phyloP scores from a whole-genome alignment of 305 asterid species.

The Fraxinus velutina region DNA sequence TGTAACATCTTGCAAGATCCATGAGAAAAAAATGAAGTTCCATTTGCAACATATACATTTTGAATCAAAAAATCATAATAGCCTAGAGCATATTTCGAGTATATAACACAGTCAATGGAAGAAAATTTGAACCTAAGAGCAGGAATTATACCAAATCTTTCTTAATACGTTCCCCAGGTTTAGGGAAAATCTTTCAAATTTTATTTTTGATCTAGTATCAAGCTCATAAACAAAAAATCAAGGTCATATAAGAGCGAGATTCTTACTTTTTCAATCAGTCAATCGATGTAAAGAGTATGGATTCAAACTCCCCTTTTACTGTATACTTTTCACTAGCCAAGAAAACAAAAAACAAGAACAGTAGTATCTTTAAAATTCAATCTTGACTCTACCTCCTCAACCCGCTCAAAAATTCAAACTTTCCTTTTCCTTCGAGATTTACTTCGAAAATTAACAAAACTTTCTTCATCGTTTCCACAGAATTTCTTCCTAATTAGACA shows the following conservation, averaged over 20 bases:
- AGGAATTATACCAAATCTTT: constrained; percentile 19
- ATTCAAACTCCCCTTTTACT: background rate
- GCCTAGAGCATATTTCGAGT: background rate
- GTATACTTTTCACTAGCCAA: background rate
- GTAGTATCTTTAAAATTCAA: background rate
- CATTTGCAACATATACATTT: constrained; percentile 8
- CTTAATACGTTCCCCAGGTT: background rate
- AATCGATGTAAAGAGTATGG: background rate
- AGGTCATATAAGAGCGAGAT: background rate
- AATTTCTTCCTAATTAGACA: constrained; percentile 4
- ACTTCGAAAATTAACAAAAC: background rate
- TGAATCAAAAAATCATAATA: background rate
- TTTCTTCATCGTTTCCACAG: constrained; percentile 7
- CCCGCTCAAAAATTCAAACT: constrained; percentile 11
- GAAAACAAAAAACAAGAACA: background rate
- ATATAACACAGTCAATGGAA: background rate
- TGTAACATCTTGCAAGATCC: constrained; percentile 8
- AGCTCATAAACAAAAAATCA: background rate
- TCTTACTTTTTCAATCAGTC: background rate
- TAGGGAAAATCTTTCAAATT: background rate
- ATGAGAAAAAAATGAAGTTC: background rate
- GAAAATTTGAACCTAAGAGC: constrained; percentile 2
- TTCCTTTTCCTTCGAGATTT: background rate
- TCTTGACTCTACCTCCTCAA: background rate
- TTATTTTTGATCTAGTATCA: background rate